A percentile compares a stretch with the other conserved stretches of the same genome.
Conservation (phyloP, 805 yeast species). For the Kurtzmaniella cleridarum region DNA sequence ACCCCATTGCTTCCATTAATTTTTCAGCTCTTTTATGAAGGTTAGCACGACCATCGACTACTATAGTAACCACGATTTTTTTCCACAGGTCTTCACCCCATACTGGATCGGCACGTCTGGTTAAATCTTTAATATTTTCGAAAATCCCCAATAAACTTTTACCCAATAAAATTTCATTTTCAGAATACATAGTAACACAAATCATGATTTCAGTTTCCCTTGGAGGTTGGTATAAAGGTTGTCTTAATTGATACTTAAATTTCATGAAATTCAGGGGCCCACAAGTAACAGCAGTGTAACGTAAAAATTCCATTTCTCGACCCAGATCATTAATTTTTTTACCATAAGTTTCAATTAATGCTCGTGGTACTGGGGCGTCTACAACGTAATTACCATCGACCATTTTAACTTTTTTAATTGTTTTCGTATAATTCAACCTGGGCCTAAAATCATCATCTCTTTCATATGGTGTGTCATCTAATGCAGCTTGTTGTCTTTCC, state of each 20-base stretch:
- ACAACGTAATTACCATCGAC: slow-evolving; percentile 41
- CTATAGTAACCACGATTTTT: slow-evolving; percentile 82
- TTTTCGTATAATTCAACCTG: slow-evolving; percentile 35
- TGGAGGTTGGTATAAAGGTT: slow-evolving; percentile 68
- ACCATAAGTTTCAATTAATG: slow-evolving; percentile 32
- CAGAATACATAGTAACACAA: slow-evolving; percentile 87
- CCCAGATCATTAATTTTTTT: slow-evolving; percentile 27
- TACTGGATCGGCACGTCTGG: slow-evolving; percentile 54
- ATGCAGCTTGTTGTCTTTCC: slow-evolving; percentile 2
- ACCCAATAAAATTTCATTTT: slow-evolving; percentile 75
- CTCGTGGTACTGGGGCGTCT: slow-evolving; percentile 38
- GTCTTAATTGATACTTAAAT: slow-evolving; percentile 75
- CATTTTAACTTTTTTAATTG: slow-evolving; percentile 37
- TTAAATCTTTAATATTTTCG: slow-evolving; percentile 74
- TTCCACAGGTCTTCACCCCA: slow-evolving; percentile 99
- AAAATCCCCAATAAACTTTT: slow-evolving; percentile 87
- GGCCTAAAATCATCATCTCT: slow-evolving; percentile 38
- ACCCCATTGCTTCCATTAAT: slow-evolving; percentile 79
- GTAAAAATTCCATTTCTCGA: slow-evolving; percentile 75
- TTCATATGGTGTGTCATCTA: slow-evolving; percentile 7
- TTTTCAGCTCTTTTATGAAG: slow-evolving; percentile 76
- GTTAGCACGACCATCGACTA: slow-evolving; percentile 88
- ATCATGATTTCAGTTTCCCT: slow-evolving; percentile 82
- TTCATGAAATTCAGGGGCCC: slow-evolving; percentile 68
- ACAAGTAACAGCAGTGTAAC: slow-evolving; percentile 92